A percentile compares a stretch with the other conserved stretches of the same genome.
phyloP scores from a whole-genome alignment of 805 yeast genomes.

The Cyberlindnera japonica region DNA sequence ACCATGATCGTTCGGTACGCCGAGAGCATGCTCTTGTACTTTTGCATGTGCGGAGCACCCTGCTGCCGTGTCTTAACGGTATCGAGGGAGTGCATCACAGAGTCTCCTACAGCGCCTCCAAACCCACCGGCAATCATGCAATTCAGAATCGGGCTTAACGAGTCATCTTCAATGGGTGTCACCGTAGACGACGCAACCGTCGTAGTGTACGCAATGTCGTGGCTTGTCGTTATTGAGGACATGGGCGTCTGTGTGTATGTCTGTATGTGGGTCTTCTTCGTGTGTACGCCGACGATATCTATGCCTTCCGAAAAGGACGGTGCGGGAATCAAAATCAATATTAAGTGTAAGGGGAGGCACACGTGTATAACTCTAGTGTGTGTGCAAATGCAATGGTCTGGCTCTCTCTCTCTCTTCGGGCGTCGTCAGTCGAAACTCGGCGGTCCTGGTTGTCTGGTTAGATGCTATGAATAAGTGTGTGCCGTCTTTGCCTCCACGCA shows the following conservation, averaged over 20 bases:
- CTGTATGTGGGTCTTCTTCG: no score
- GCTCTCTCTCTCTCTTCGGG: no score
- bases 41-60: conserved; percentile 69
- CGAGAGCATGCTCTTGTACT: conserved; percentile 69
- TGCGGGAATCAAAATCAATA: no score
- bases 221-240: conserved; percentile 14
- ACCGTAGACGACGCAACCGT: conserved; percentile 20
- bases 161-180: conserved; percentile 12
- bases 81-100: conserved; percentile 91
- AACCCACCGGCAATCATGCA: conserved; percentile 88
- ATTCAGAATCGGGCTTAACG: conserved; percentile 41
- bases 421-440: no score
- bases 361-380: no score
- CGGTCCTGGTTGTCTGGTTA: no score
- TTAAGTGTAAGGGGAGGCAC: no score
- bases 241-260: conserved; percentile 1
- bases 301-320: no score
- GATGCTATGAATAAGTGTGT: no score
- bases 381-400: no score
- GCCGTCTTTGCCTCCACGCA: no score
- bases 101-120: conserved; percentile 92
- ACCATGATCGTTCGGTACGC: conserved; percentile 73
- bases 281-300: no score
- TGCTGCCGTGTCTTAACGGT: conserved; percentile 97
- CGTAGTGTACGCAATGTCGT: conserved; percentile 9